These are phyloP conservation scores for Maudiozyma bulderi DNA, from an alignment of 805 yeast species.

Conservation along the genomic window DNA sequence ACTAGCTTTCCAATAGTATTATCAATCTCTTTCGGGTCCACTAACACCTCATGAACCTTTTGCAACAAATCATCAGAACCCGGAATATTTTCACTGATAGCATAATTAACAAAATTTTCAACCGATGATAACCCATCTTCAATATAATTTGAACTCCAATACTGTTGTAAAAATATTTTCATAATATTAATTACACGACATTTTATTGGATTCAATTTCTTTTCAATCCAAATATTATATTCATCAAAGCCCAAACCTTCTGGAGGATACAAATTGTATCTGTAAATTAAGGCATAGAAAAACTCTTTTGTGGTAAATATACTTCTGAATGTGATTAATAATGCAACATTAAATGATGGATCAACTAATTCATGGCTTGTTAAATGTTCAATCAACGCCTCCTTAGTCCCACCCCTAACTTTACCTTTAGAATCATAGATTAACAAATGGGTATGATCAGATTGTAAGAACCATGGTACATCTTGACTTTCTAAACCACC, in stretches of 20 bases:
- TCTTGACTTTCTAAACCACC: slow-evolving; percentile 11
- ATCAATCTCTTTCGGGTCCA: slow-evolving; percentile 28
- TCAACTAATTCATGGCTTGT: slow-evolving; percentile 63
- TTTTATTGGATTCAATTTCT: slow-evolving; percentile 60
- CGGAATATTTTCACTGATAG: slow-evolving; percentile 35
- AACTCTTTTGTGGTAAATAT: slow-evolving; percentile 61
- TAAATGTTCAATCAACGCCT: slow-evolving; percentile 68
- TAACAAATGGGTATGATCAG: slow-evolving; percentile 51
- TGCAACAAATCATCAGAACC: slow-evolving; percentile 34
- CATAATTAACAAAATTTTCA: slow-evolving; percentile 34
- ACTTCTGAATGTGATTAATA: slow-evolving; percentile 67
- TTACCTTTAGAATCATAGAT: slow-evolving; percentile 60
- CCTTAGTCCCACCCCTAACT: slow-evolving; percentile 75
- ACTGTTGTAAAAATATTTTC: slow-evolving; percentile 54
- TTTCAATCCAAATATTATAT: slow-evolving; percentile 64
- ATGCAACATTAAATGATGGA: slow-evolving; percentile 54
- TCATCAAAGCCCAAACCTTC: slow-evolving; percentile 81
- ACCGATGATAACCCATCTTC: slow-evolving; percentile 34
- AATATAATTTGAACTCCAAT: slow-evolving; percentile 58
- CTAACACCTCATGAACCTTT: slow-evolving; percentile 30
- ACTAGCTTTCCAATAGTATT: neutral
- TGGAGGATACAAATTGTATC: slow-evolving; percentile 71
- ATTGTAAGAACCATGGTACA: slow-evolving; percentile 63
- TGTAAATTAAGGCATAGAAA: slow-evolving; percentile 45
- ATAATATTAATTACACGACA: slow-evolving; percentile 55